Conservation (phyloP, 2,329 filamentous ascomycete species). For the Pseudogymnoascus sp. region DNA sequence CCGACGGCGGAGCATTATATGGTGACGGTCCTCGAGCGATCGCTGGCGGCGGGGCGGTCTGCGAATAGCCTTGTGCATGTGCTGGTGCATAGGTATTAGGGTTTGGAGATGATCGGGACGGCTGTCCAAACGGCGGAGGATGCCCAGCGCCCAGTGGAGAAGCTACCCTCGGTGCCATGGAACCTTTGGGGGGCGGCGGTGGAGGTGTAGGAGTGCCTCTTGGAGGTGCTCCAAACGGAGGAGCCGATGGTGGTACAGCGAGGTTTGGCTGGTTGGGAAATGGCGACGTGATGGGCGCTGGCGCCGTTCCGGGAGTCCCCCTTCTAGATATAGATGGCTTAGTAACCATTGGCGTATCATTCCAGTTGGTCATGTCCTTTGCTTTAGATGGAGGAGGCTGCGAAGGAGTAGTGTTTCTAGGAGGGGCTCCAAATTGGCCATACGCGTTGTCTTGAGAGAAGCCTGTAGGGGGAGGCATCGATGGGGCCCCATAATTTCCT, state of each 20-base stretch:
- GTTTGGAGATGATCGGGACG: constrained; percentile 46
- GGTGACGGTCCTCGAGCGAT: constrained; percentile 72
- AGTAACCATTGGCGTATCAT: constrained; percentile 82
- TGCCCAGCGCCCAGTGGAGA: constrained; percentile 57
- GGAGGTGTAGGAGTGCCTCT: constrained; percentile 61
- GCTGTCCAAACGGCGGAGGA: constrained; percentile 40
- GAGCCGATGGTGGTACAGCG: constrained; percentile 48
- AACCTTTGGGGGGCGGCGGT: constrained; percentile 76
- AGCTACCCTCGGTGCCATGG: constrained; percentile 58
- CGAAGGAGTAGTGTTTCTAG: constrained; percentile 59
- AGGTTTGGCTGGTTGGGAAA: constrained; percentile 59
- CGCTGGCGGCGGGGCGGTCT: constrained; percentile 41
- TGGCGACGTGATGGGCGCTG: constrained; percentile 61
- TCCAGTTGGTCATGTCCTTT: constrained; percentile 77
- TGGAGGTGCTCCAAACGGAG: constrained; percentile 45
- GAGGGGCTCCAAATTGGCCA: constrained; percentile 44
- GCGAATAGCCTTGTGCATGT: constrained; percentile 30
- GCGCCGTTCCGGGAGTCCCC: constrained; percentile 57
- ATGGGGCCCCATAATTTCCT: constrained; percentile 28
- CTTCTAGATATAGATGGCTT: constrained; percentile 63
- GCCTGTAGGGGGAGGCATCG: constrained; percentile 18
- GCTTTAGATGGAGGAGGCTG: constrained; percentile 60
- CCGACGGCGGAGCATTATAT: constrained; percentile 71
- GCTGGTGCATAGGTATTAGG: constrained; percentile 58
- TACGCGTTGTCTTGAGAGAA: constrained; percentile 19